phyloP scores from a whole-genome alignment of 768 basidiomycete genomes.

The Tubosaeta sp. region DNA sequence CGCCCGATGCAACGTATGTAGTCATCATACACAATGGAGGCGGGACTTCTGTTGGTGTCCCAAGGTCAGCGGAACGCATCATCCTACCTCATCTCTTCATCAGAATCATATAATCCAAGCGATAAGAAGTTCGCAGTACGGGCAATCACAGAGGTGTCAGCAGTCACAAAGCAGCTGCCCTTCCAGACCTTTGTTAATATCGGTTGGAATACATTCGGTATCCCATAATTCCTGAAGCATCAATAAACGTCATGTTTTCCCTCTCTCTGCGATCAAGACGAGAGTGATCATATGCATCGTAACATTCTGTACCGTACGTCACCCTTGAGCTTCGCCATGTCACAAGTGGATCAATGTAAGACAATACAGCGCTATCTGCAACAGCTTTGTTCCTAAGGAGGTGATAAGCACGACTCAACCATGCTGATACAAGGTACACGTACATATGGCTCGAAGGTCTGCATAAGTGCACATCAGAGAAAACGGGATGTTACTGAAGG shows the following conservation, averaged over 20 bases:
- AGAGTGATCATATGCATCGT: neutral
- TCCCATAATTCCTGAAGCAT: constrained; percentile 25
- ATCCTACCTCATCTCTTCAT: too few relatives aligned
- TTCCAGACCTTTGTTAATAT: constrained; percentile 33
- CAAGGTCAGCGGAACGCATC: neutral
- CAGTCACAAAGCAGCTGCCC: neutral
- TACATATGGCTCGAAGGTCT: constrained; percentile 50
- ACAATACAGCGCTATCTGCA: constrained; percentile 43
- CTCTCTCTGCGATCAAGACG: constrained; percentile 30
- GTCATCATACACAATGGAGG: constrained; percentile 2
- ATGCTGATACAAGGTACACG: constrained; percentile 19
- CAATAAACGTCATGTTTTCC: constrained; percentile 13
- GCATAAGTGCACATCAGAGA: constrained; percentile 37
- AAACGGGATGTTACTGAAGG: constrained; percentile 36
- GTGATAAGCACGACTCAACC: neutral
- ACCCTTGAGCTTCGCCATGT: neutral
- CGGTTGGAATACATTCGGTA: constrained; percentile 35
- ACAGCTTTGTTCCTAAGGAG: constrained; percentile 41
- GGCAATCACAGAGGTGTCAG: constrained; percentile 6
- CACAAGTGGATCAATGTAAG: constrained; percentile 40
- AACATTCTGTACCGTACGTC: neutral
- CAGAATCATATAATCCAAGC: neutral
- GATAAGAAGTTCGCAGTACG: neutral
- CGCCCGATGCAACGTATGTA: too few relatives aligned
- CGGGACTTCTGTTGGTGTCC: neutral